phyloP scores from a whole-genome alignment of 228 moss, liverwort and hornwort genomes.

The Sphagnum fallax region DNA sequence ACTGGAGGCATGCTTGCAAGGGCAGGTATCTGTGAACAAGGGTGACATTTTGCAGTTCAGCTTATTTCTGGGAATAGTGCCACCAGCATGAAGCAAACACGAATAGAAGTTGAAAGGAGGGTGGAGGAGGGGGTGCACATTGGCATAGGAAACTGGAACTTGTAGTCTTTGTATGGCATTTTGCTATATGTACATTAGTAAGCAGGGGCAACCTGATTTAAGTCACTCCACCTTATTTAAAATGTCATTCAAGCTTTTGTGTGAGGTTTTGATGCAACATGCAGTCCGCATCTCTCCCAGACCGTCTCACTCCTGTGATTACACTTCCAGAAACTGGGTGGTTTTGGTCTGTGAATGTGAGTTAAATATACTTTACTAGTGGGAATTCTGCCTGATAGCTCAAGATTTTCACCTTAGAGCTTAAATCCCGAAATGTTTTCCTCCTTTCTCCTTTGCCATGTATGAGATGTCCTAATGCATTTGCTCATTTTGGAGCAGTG shows the following conservation, averaged over 20 bases:
- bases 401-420: too few relatives aligned
- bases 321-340: too few relatives aligned
- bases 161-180: background rate
- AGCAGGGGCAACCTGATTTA: background rate
- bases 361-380: too few relatives aligned
- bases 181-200: background rate
- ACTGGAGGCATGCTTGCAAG: background rate
- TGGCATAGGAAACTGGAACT: background rate
- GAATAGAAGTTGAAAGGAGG: background rate
- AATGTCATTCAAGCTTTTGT: background rate
- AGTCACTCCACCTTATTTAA: background rate
- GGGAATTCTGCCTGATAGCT: too few relatives aligned
- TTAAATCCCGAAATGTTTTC: too few relatives aligned
- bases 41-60: background rate
- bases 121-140: background rate
- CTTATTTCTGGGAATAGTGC: background rate
- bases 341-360: too few relatives aligned
- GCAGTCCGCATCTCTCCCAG: background rate
- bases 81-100: too few relatives aligned
- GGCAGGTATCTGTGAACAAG: background rate
- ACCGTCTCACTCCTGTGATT: too few relatives aligned
- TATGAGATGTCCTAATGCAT: too few relatives aligned
- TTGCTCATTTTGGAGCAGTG: too few relatives aligned
- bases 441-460: too few relatives aligned
- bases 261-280: background rate